Base-by-base conservation (phyloP, 2,329 filamentous ascomycete genomes). In the Fusarium sp. region DNA sequence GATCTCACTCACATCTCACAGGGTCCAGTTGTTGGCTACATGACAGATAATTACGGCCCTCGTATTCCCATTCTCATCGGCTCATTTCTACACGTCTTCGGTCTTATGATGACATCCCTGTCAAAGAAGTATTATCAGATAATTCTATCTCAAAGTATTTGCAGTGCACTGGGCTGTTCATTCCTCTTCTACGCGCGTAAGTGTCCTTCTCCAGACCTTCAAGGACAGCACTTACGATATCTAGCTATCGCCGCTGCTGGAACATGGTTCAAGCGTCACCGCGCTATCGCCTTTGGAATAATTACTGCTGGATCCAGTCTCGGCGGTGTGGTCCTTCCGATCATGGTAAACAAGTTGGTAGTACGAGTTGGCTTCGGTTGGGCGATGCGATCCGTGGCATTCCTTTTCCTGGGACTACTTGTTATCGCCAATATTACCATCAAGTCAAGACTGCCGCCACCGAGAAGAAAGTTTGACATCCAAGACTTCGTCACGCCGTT, bases 31-130 rank as follows among this genome's bases (percentile, higher is more conserved):
- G 86, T 91, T 20, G 92, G 92, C 2, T 86, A 85, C 34, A 70
- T 91, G 3, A 92, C 87, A 72, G 92, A 94, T 76, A 88, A 86
- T 64, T 88, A 89, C 64, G 92, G 92, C 0, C 90, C 91, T 0
- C 86, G 87, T n/a, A 85, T 83, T 44, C 82, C 93, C 0, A 78
- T 91, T 1, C 48, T 89, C 0, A 76, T 81, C 22, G 89, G 89
- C 11, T 87, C 85, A 0, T 82, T 90, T 52, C 78, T 90, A 28
- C 88, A 91, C 62, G 86, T 92, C 15, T 87, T 92, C 59, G 87
- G 89, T 7, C 77, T 92, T 5, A 91, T 92, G 88, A 91, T 92
- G 89, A 85, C 88, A 0, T 87, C 85, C 9, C 78, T 92, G 17
- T 77, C 78, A 6, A 80, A 67, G 0, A 57, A 83, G 30, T 85